A percentile compares a stretch with the other conserved stretches of the same genome.
These are phyloP conservation scores for Mortierella sp. DNA, from an alignment of 371 early-diverging fungal species.

Conservation along the genomic window DNA sequence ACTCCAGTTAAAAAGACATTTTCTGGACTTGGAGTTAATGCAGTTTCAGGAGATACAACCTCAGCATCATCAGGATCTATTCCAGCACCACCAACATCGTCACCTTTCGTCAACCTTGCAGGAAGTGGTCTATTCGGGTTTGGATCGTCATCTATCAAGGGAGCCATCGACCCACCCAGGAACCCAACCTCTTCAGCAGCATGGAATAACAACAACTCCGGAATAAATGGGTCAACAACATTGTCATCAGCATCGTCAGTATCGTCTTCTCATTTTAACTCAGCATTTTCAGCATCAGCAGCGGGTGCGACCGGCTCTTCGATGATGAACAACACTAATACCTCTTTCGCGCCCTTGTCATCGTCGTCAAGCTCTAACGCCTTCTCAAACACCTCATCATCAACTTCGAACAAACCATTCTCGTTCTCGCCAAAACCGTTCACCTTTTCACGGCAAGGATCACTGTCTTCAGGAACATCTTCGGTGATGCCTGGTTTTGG, in stretches of 20 bases:
- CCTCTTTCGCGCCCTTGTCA: neutral
- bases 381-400: slow-evolving; percentile 10
- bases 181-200: slow-evolving; percentile 23
- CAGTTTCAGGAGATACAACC: slow-evolving; percentile 3
- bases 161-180: slow-evolving; percentile 35
- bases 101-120: neutral
- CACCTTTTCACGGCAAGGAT: slow-evolving; percentile 5
- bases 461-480: neutral
- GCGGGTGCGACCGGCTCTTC: too few species aligned
- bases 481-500: neutral
- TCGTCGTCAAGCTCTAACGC: slow-evolving; percentile 16
- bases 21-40: slow-evolving; percentile 9
- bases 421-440: slow-evolving; percentile 41
- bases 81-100: neutral
- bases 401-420: neutral
- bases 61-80: slow-evolving; percentile 10
- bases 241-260: neutral
- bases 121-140: slow-evolving; percentile 15
- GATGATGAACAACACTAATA: neutral
- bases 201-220: slow-evolving; percentile 23
- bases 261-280: neutral
- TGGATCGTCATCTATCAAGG: slow-evolving; percentile 41
- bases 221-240: neutral
- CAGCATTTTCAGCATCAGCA: neutral
- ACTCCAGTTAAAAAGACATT: slow-evolving; percentile 10